phyloP scores from a whole-genome alignment of 169 alveolate species.

The Plasmodium relictum region DNA sequence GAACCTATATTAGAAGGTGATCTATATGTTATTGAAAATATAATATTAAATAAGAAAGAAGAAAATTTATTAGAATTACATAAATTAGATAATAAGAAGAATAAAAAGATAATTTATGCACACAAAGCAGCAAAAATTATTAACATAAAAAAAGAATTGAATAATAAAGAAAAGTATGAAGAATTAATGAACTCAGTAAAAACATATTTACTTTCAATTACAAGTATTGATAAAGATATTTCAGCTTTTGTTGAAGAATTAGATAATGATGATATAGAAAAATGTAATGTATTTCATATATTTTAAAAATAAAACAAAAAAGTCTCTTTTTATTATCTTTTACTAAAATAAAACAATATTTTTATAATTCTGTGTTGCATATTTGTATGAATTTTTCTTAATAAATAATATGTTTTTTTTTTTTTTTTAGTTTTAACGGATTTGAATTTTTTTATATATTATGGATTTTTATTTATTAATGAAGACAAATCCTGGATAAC shows the following conservation, averaged over 20 bases:
- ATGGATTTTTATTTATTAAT: conserved; percentile 27
- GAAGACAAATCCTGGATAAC: conserved; percentile 36
- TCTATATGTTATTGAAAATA: neutral
- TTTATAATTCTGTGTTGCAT: no score
- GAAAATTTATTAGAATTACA: neutral
- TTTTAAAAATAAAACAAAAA: neutral
- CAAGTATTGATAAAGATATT: conserved; percentile 26
- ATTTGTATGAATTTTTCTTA: neutral
- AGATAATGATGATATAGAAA: conserved; percentile 39
- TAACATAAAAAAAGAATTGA: conserved; percentile 1
- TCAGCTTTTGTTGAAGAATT: conserved; percentile 12
- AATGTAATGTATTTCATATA: conserved; percentile 15
- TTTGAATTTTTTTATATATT: conserved; percentile 33
- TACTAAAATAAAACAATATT: no score
- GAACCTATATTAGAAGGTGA: conserved; percentile 1
- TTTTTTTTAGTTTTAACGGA: conserved; percentile 24
- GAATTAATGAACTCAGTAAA: conserved; percentile 12
- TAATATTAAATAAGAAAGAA: neutral
- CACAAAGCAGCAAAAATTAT: neutral
- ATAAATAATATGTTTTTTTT: neutral
- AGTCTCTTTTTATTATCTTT: neutral
- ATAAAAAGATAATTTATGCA: neutral
- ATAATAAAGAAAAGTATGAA: neutral
- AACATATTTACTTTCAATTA: conserved; percentile 16
- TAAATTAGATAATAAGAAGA: neutral